Evolutionary conservation across 2,329 filamentous ascomycete genomes (phyloP).

Genomic region (Sphaerulina populicola): DNA sequence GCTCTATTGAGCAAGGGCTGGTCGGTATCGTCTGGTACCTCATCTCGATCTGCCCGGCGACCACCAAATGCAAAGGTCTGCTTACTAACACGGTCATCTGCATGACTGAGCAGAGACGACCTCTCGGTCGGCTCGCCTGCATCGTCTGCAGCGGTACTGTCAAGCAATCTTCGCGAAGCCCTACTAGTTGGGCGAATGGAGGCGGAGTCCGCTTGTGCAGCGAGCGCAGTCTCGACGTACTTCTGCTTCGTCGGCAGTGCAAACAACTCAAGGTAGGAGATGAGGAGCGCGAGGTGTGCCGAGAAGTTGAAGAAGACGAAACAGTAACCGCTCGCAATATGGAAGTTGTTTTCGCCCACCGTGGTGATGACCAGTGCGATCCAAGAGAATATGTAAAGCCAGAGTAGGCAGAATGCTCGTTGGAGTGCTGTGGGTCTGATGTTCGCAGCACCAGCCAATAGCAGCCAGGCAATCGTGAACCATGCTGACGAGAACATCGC

Average conservation of each 20-base stretch:
- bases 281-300: slow-evolving; percentile 63
- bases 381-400: slow-evolving; percentile 75
- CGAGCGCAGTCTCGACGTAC: slow-evolving; percentile 54
- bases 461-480: slow-evolving; percentile 72
- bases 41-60: slow-evolving; percentile 34
- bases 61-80: slow-evolving; percentile 38
- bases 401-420: slow-evolving; percentile 69
- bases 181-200: slow-evolving; percentile 26
- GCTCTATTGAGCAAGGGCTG: slow-evolving; percentile 31
- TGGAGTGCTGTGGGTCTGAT: slow-evolving; percentile 80
- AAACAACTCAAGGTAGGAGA: slow-evolving; percentile 74
- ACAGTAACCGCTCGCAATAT: slow-evolving; percentile 69
- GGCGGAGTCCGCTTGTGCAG: slow-evolving; percentile 16
- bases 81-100: slow-evolving; percentile 27
- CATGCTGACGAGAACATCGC: slow-evolving; percentile 73
- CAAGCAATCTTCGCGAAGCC: slow-evolving; percentile 24
- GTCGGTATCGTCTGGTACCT: slow-evolving; percentile 23
- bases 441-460: slow-evolving; percentile 68
- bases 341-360: slow-evolving; percentile 65
- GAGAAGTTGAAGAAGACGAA: slow-evolving; percentile 71
- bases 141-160: slow-evolving; percentile 13
- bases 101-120: slow-evolving; percentile 48
- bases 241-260: slow-evolving; percentile 59
- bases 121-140: slow-evolving; percentile 42
- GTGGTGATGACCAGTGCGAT: slow-evolving; percentile 61